Percentiles rank a stretch among this genome's conserved stretches.
phyloP scores from a whole-genome alignment of 192 early-diverging fungal species.

The Kickxella alabastrina region DNA sequence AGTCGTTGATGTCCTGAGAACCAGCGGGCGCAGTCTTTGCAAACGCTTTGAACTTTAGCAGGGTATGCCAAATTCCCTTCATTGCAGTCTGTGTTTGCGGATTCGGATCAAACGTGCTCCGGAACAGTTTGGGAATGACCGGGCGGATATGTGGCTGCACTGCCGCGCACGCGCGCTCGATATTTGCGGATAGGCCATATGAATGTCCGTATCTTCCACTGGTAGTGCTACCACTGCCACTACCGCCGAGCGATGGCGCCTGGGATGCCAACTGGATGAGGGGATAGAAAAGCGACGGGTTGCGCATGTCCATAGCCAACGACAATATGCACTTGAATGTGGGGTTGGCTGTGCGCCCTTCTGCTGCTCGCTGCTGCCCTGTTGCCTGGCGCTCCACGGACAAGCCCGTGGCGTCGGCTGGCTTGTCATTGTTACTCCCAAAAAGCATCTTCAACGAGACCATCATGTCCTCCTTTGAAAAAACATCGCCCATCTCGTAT shows the following conservation, averaged over 20 bases:
- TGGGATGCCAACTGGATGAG: slow-evolving; percentile 92
- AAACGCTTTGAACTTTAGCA: slow-evolving; percentile 34
- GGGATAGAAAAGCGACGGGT: slow-evolving; percentile 89
- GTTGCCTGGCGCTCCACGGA: neutral
- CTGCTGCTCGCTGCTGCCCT: slow-evolving; percentile 2
- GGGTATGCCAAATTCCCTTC: slow-evolving; percentile 83
- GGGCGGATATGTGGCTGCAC: slow-evolving; percentile 74
- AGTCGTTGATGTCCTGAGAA: neutral
- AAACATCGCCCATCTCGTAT: slow-evolving; percentile 35
- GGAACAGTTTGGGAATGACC: slow-evolving; percentile 79
- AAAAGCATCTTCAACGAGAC: slow-evolving; percentile 36
- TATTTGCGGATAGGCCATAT: slow-evolving; percentile 81
- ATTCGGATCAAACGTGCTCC: slow-evolving; percentile 90
- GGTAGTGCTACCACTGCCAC: slow-evolving; percentile 54
- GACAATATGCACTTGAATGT: slow-evolving; percentile 80
- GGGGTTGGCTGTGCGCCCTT: slow-evolving; percentile 40
- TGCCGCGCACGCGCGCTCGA: slow-evolving; percentile 72
- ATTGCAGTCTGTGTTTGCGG: slow-evolving; percentile 81
- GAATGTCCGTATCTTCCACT: slow-evolving; percentile 44
- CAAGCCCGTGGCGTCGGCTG: slow-evolving; percentile 1
- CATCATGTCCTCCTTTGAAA: slow-evolving; percentile 32
- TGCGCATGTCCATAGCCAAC: slow-evolving; percentile 89
- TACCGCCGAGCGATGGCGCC: slow-evolving; percentile 85
- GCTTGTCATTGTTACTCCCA: slow-evolving; percentile 10
- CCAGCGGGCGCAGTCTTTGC: neutral